These are phyloP conservation scores for Alternaria sp. DNA, from an alignment of 2,329 filamentous ascomycete genomes.

Conservation along the genomic window DNA sequence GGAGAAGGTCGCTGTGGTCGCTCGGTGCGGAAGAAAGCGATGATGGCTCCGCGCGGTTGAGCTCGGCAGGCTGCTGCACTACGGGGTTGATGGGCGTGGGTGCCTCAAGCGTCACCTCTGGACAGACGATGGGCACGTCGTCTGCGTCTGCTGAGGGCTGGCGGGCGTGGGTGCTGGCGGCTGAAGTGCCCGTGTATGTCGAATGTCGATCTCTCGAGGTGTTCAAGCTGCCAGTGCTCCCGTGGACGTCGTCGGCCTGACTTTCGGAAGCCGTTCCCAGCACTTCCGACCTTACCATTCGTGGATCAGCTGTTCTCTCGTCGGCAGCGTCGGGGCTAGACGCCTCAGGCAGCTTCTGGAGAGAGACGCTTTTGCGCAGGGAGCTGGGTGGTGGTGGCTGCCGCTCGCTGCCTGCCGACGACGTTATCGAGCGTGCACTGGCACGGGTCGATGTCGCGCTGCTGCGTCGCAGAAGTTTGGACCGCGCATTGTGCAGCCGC, in stretches of 20 bases:
- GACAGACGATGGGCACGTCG: constrained; percentile 28
- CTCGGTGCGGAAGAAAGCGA: constrained; percentile 19
- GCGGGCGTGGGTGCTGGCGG: constrained; percentile 21
- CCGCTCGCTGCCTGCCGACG: constrained; percentile 39
- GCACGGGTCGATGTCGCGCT: constrained; percentile 36
- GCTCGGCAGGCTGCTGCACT: constrained; percentile 27
- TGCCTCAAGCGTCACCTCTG: constrained; percentile 43
- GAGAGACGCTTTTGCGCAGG: constrained; percentile 41
- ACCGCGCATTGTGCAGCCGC: constrained; percentile 40
- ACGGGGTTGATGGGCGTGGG: constrained; percentile 42
- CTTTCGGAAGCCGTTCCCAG: constrained; percentile 25
- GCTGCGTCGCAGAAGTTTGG: constrained; percentile 40
- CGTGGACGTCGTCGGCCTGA: constrained; percentile 25
- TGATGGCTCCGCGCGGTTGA: constrained; percentile 17
- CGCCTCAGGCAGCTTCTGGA: constrained; percentile 43
- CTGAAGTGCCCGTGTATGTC: constrained; percentile 19
- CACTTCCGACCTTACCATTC: constrained; percentile 38
- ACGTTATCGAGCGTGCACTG: constrained; percentile 30
- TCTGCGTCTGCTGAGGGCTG: constrained; percentile 15
- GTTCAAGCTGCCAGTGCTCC: constrained; percentile 16
- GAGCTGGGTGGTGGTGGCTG: constrained; percentile 19
- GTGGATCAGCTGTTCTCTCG: constrained; percentile 18
- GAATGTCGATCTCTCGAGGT: constrained; percentile 30
- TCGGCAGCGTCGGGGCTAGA: constrained; percentile 18
- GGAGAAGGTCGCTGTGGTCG: constrained; percentile 17